A percentile compares a stretch with the other conserved stretches of the same genome.
Conservation (phyloP, 139 green algal genomes). For the Chlamydomonas sphaeroides region DNA sequence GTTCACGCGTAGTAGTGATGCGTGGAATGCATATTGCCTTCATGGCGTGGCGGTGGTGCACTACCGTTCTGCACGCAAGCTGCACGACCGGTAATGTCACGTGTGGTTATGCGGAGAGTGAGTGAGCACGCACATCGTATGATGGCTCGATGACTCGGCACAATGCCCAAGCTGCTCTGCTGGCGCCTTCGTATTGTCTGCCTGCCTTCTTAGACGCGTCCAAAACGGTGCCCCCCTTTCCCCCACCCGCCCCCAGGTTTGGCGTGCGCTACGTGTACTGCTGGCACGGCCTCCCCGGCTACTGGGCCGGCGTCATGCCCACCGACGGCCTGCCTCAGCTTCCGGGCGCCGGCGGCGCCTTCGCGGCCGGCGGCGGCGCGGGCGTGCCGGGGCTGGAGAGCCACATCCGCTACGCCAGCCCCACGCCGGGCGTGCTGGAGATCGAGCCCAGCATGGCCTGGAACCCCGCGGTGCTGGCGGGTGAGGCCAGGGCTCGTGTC, state of each 20-base stretch:
- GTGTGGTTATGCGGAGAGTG: too few species aligned
- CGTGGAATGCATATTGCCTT: too few species aligned
- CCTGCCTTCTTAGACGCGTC: too few species aligned
- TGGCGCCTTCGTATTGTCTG: too few species aligned
- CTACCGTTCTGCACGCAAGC: too few species aligned
- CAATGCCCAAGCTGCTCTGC: too few species aligned
- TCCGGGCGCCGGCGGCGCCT: too few species aligned
- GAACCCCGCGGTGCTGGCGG: conserved; percentile 66
- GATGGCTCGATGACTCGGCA: too few species aligned
- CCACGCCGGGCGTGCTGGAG: conserved; percentile 57
- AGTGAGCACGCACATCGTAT: too few species aligned
- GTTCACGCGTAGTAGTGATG: too few species aligned
- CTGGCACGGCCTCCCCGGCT: conserved; percentile 95
- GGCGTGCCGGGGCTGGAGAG: conserved; percentile 2
- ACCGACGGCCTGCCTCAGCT: conserved; percentile 23
- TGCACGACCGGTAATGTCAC: background rate
- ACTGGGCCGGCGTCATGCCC: conserved; percentile 91
- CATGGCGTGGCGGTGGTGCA: too few species aligned
- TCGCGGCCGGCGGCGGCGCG: conserved; percentile 1
- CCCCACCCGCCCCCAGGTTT: conserved; percentile 52
- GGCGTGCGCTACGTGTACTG: conserved; percentile 88
- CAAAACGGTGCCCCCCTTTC: too few species aligned
- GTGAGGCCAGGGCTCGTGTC: background rate
- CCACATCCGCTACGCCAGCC: conserved; percentile 9
- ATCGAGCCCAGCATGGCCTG: conserved; percentile 87